Evolutionary conservation across 2,329 filamentous ascomycete genomes (phyloP).

Genomic region (Chaetomiaceae sp.): DNA sequence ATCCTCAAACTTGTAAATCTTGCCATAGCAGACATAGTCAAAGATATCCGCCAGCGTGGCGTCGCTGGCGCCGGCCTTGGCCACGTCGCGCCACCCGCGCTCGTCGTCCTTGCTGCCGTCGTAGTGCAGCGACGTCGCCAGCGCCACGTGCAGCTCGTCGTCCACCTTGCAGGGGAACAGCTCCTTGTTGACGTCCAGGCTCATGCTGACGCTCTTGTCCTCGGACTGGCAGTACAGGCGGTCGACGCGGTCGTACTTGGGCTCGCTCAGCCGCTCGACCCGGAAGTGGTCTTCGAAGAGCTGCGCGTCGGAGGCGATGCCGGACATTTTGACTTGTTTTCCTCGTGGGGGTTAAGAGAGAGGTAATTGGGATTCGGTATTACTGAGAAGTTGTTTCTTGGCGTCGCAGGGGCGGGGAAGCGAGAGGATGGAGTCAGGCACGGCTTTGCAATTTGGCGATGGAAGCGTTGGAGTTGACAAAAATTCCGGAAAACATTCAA

Average conservation of each 20-base stretch:
- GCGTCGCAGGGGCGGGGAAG: background rate
- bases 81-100: slow-evolving; percentile 77
- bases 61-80: slow-evolving; percentile 49
- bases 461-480: slow-evolving; percentile 3
- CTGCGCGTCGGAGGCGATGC: slow-evolving; percentile 73
- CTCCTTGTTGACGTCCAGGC: slow-evolving; percentile 90
- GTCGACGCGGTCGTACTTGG: slow-evolving; percentile 93
- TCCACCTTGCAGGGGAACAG: slow-evolving; percentile 73
- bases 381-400: background rate
- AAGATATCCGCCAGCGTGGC: slow-evolving; percentile 70
- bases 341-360: background rate
- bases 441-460: background rate
- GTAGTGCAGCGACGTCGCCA: slow-evolving; percentile 80
- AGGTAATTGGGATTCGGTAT: background rate
- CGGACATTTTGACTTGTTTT: slow-evolving; percentile 36
- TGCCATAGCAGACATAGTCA: slow-evolving; percentile 84
- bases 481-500: slow-evolving; percentile 18
- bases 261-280: slow-evolving; percentile 70
- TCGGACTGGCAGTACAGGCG: slow-evolving; percentile 74
- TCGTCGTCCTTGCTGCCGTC: slow-evolving; percentile 77
- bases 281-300: slow-evolving; percentile 93
- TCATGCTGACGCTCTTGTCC: slow-evolving; percentile 54
- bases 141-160: slow-evolving; percentile 73
- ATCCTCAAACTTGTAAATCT: slow-evolving; percentile 86
- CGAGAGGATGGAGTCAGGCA: background rate